A percentile compares a stretch with the other conserved stretches of the same genome.
These are phyloP conservation scores for Skeletonema costatum DNA, from an alignment of 108 stramenopile genomes.

Conservation along the genomic window DNA sequence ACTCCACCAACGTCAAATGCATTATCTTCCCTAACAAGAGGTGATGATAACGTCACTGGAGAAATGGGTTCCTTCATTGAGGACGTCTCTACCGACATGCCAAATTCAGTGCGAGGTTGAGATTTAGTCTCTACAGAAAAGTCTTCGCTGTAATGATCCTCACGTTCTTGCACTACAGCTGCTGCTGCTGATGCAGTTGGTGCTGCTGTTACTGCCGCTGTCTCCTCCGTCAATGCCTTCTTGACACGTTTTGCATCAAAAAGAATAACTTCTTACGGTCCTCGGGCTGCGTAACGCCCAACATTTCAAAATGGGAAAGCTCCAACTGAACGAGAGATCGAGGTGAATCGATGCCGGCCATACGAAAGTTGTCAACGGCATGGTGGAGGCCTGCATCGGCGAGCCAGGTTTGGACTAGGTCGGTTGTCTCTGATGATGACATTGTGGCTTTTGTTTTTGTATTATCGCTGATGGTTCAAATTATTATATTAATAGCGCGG, in stretches of 20 bases:
- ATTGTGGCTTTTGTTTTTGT: not conserved
- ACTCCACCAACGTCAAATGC: not conserved
- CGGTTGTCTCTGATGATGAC: not conserved
- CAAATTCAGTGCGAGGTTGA: constrained; percentile 4
- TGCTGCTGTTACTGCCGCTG: not conserved
- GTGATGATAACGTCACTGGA: constrained; percentile 39
- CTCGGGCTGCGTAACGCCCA: constrained; percentile 71
- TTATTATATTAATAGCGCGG: not conserved
- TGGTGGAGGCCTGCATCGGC: constrained; percentile 67
- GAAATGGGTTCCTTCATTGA: constrained; percentile 35
- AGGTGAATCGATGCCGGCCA: constrained; percentile 82
- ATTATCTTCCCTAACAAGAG: constrained; percentile 10
- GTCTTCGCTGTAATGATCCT: constrained; percentile 7
- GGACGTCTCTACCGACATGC: constrained; percentile 17
- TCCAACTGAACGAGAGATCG: constrained; percentile 73
- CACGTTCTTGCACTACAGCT: not conserved
- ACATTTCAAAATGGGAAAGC: constrained; percentile 67
- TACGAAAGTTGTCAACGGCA: constrained; percentile 70
- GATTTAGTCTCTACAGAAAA: not conserved
- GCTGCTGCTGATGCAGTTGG: not conserved
- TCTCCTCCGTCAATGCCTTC: constrained; percentile 27
- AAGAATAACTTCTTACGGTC: constrained; percentile 87
- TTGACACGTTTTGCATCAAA: constrained; percentile 84
- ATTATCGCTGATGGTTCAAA: not conserved
- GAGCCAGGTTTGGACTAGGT: constrained; percentile 75